Conservation (phyloP, 768 basidiomycete genomes). For the Mycena epipterygia region DNA sequence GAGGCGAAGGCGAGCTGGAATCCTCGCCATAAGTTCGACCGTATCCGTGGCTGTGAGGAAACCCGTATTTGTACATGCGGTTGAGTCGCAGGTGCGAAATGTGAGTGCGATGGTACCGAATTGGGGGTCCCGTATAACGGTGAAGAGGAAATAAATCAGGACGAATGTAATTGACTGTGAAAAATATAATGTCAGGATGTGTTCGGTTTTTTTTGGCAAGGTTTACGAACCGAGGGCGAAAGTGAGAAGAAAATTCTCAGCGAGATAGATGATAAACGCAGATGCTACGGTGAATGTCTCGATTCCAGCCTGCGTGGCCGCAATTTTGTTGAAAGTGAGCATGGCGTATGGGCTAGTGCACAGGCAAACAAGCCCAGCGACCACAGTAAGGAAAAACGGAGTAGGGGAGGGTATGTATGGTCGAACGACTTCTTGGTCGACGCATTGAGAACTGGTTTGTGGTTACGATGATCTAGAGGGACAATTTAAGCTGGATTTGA, state of each 20-base stretch:
- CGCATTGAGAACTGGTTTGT: background rate
- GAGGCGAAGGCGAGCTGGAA: background rate
- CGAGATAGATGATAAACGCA: background rate
- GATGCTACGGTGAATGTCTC: no score
- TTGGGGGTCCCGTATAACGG: background rate
- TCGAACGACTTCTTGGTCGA: background rate
- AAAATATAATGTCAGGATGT: background rate
- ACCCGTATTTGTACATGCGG: background rate
- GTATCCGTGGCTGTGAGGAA: background rate
- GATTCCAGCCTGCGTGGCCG: background rate
- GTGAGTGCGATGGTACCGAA: background rate
- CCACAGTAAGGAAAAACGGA: background rate
- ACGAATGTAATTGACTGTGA: background rate
- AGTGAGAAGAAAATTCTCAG: background rate
- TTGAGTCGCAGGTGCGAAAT: background rate
- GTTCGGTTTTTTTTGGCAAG: no score
- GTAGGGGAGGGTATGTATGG: background rate
- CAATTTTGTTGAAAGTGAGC: background rate
- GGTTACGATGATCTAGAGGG: no score
- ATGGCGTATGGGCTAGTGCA: background rate
- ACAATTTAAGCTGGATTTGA: no score
- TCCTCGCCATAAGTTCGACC: background rate
- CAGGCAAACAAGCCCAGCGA: no score
- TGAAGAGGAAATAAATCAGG: background rate
- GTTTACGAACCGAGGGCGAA: background rate